Evolutionary conservation across 768 basidiomycete species (phyloP), one percentile per base, ranked within the genome.

Genomic region (Crucibulum laeve): DNA sequence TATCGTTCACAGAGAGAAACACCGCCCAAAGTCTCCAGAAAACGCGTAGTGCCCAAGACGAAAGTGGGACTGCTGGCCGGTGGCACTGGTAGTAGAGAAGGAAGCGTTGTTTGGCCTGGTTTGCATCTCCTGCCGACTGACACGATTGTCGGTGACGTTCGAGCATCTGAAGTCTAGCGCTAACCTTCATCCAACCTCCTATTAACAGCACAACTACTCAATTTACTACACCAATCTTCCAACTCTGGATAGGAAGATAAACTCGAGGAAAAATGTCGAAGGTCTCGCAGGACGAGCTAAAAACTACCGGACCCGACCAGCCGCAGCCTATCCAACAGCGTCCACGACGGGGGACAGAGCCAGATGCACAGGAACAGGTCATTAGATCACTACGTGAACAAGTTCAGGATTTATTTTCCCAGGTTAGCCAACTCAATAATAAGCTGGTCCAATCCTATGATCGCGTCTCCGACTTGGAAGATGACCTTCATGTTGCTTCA

Each of bases 371-470:
- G 56, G 82, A 81, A 5, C 80, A 85, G 67, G 79, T 97, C 53
- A 91, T 95, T 53, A 68, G 73, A 11, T 84, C 90, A 0, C 70
- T 97, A 22, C 84, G 91, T 17, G 57, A 70, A 1, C 92, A 96
- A 61, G 77, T 95, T 7, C 79, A 86, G 38, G 89, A 96, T 58
- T 74, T 97, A 34, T 83, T 91, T 57, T 81, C 87, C 13, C 95
- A 98, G 62, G 90, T 96, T 36, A 82, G 83, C 21, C 80, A 88
- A 58, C 84, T 98, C 50, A 98, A 98, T 63, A 68, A 72, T 64
- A 98, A 98, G 61, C 86, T 99, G 38, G 91, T 99, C 48, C 74
- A 80, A 47, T 90, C 89, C 2, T 95, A 96, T 62, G 90, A 94
- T 61, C 79, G 90, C 23, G 81, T 95, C 23, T 93, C 93, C 14